phyloP scores from a whole-genome alignment of 192 early-diverging fungal genomes.

The Coemansia sp. region DNA sequence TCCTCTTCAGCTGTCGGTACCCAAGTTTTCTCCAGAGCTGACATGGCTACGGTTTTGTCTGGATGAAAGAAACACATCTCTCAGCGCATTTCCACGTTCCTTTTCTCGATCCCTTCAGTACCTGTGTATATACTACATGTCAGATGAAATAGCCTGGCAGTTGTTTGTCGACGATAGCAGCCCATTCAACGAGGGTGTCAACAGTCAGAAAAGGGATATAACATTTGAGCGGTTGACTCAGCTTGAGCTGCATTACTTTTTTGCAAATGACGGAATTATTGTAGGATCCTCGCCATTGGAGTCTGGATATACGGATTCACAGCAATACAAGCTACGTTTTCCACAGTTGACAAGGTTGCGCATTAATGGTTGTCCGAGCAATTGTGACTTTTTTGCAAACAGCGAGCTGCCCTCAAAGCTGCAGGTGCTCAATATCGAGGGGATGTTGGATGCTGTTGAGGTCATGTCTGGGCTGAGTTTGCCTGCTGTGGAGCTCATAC shows the following conservation, averaged over 20 bases:
- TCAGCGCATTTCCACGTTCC: neutral
- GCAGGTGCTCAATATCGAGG: slow-evolving; percentile 2
- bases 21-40: neutral
- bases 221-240: neutral
- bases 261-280: neutral
- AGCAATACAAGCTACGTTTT: neutral
- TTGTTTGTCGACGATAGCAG: neutral
- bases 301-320: neutral
- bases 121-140: slow-evolving; percentile 8
- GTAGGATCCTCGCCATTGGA: neutral
- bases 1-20: neutral
- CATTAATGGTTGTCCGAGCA: neutral
- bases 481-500: neutral
- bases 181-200: neutral
- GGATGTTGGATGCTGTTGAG: slow-evolving; percentile 1
- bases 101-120: slow-evolving; percentile 3
- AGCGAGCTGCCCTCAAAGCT: neutral
- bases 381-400: neutral
- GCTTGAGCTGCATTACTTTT: slow-evolving; percentile 3
- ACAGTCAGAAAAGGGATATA: neutral
- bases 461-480: neutral
- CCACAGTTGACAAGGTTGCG: neutral
- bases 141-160: slow-evolving; percentile 1
- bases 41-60: neutral
- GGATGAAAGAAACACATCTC: neutral